A percentile compares a stretch with the other conserved stretches of the same genome.
These are phyloP conservation scores for Lomentospora prolificans DNA, from an alignment of 2,329 filamentous ascomycete species.

Conservation along the genomic window DNA sequence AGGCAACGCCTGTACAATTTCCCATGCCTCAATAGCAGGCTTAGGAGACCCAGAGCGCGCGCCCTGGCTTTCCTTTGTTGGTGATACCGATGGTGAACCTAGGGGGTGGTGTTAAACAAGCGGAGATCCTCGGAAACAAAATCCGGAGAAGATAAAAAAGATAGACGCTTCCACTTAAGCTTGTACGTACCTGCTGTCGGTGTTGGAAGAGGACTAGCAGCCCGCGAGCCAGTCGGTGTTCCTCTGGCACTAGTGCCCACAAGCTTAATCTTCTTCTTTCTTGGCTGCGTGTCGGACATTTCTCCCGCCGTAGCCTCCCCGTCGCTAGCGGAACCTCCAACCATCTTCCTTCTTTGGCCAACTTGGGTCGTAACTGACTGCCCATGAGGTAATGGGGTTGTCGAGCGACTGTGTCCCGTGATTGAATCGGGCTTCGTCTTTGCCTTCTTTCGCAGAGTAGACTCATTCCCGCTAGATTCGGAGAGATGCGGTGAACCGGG, in stretches of 20 bases:
- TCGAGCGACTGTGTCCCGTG: constrained; percentile 40
- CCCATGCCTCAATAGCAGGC: constrained; percentile 34
- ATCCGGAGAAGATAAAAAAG: background rate
- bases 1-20: constrained; percentile 45
- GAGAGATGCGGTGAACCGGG: constrained; percentile 79
- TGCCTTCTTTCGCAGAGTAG: constrained; percentile 67
- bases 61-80: constrained; percentile 5
- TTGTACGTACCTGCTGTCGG: constrained; percentile 24
- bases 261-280: constrained; percentile 47
- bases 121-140: background rate
- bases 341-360: constrained; percentile 30
- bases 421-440: constrained; percentile 50
- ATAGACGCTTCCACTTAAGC: constrained; percentile 14
- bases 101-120: constrained; percentile 4
- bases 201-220: constrained; percentile 46
- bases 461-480: constrained; percentile 87
- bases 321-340: constrained; percentile 57
- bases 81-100: constrained; percentile 8
- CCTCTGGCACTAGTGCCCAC: constrained; percentile 33
- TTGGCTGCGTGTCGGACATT: constrained; percentile 45
- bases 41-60: constrained; percentile 9
- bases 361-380: constrained; percentile 14
- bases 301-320: constrained; percentile 62
- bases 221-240: constrained; percentile 50
- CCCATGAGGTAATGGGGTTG: constrained; percentile 40